Percentiles rank a stretch among this genome's conserved stretches.
phyloP scores from a whole-genome alignment of 2,329 filamentous ascomycete species.

The Polytolypa hystricis region DNA sequence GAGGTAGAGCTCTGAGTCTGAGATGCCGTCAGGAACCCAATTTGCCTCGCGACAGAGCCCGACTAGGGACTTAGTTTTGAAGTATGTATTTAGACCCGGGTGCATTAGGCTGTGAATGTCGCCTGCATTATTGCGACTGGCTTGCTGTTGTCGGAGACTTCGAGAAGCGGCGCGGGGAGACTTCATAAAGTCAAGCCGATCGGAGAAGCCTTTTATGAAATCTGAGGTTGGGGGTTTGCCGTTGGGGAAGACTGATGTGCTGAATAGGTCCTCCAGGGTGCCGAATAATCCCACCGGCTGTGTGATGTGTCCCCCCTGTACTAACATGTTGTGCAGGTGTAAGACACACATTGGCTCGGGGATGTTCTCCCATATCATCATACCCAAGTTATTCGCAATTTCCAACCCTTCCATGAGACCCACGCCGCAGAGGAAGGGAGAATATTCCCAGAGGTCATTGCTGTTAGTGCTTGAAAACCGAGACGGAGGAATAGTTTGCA shows the following conservation, averaged over 20 bases:
- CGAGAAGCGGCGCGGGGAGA: conserved; percentile 4
- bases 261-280: conserved; percentile 18
- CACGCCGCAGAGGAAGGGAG: conserved; percentile 39
- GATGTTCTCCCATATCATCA: conserved; percentile 31
- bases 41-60: conserved; percentile 20
- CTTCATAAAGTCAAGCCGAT: conserved; percentile 3
- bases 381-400: conserved; percentile 23
- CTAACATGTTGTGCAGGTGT: conserved; percentile 41
- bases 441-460: conserved; percentile 40
- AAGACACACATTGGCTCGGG: conserved; percentile 30
- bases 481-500: conserved; percentile 29
- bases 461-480: conserved; percentile 31
- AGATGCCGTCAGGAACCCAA: conserved; percentile 29
- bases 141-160: conserved; percentile 1
- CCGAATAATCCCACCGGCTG: conserved; percentile 24
- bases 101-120: conserved; percentile 14
- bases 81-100: conserved; percentile 18
- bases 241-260: conserved; percentile 19
- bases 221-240: conserved; percentile 21
- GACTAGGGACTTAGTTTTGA: conserved; percentile 26
- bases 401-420: conserved; percentile 37
- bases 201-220: conserved; percentile 18
- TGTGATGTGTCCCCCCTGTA: conserved; percentile 31
- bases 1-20: conserved; percentile 22
- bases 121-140: conserved; percentile 1